phyloP scores from a whole-genome alignment of 225 moss, liverwort and hornwort species.

The Neckera pumila region DNA sequence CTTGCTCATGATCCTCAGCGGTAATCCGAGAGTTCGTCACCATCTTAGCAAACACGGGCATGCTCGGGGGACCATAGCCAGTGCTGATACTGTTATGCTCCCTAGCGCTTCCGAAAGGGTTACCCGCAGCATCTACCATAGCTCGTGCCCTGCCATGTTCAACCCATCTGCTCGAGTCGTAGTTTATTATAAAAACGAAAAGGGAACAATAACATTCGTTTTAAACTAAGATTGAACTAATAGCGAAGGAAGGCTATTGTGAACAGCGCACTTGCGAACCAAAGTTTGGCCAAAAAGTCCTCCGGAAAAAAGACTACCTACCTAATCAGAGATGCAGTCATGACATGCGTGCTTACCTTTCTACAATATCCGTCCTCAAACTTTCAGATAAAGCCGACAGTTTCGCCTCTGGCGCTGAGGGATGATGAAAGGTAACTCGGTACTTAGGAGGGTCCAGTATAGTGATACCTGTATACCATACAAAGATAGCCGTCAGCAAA shows the following conservation, averaged over 20 bases:
- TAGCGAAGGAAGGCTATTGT: not conserved
- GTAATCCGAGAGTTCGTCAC: slow-evolving; percentile 61
- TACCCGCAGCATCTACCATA: slow-evolving; percentile 64
- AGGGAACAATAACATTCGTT: not conserved
- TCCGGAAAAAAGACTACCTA: not conserved
- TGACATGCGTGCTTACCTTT: slow-evolving; percentile 16
- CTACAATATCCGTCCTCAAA: slow-evolving; percentile 41
- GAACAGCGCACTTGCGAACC: not conserved
- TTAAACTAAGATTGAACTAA: not conserved
- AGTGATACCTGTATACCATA: slow-evolving; percentile 19
- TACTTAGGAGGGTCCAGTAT: slow-evolving; percentile 44
- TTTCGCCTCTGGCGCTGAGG: slow-evolving; percentile 34
- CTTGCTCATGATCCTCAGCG: slow-evolving; percentile 69
- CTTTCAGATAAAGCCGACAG: slow-evolving; percentile 32
- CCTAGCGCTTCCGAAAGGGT: slow-evolving; percentile 32
- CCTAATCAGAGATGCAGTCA: not conserved
- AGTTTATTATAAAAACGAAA: slow-evolving; percentile 7
- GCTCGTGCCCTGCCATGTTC: slow-evolving; percentile 72
- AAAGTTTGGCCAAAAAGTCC: not conserved
- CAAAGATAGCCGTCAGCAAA: not conserved
- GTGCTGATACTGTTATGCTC: slow-evolving; percentile 47
- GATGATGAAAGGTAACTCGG: slow-evolving; percentile 33
- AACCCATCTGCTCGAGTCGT: slow-evolving; percentile 55
- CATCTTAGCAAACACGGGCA: slow-evolving; percentile 72
- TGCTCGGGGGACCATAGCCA: slow-evolving; percentile 50